Percentiles rank a stretch among this genome's conserved stretches.
Evolutionary conservation across 495 filamentous ascomycete species (phyloP).

Genomic region (Apiosordaria backusii): DNA sequence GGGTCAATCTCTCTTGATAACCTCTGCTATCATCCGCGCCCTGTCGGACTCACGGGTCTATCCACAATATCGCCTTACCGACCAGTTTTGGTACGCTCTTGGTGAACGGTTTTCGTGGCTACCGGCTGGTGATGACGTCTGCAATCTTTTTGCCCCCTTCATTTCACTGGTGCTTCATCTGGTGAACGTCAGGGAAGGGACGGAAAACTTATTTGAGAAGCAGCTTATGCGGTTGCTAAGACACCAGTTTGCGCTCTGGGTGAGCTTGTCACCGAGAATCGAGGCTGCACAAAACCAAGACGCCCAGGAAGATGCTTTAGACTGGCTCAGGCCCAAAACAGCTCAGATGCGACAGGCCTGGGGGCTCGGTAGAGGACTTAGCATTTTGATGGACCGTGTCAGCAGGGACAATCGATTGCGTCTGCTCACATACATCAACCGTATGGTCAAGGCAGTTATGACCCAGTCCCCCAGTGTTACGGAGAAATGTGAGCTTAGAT

Average conservation of each 20-base stretch:
- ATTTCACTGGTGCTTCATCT: neutral
- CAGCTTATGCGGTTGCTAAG: neutral
- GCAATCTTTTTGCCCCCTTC: slow-evolving; percentile 14
- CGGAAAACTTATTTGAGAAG: neutral
- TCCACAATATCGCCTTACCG: neutral
- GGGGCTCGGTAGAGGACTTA: neutral
- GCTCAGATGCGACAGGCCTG: neutral
- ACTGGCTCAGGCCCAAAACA: neutral
- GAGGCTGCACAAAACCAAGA: slow-evolving; percentile 5
- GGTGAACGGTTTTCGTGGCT: slow-evolving; percentile 11
- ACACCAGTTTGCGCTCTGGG: neutral
- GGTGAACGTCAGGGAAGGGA: neutral
- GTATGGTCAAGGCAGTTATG: neutral
- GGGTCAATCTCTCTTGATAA: slow-evolving; percentile 9
- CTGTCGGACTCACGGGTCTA: slow-evolving; percentile 20
- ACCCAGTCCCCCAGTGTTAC: neutral
- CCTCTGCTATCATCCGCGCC: slow-evolving; percentile 20
- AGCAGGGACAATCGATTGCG: neutral
- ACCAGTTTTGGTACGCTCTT: neutral
- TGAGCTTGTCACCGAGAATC: neutral
- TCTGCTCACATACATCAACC: neutral
- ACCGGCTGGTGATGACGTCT: slow-evolving; percentile 17
- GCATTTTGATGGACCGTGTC: neutral
- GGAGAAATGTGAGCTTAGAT: slow-evolving; percentile 11
- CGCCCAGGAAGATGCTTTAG: neutral